phyloP scores from a whole-genome alignment of 2,329 filamentous ascomycete species.

The Aspergillus candidus region DNA sequence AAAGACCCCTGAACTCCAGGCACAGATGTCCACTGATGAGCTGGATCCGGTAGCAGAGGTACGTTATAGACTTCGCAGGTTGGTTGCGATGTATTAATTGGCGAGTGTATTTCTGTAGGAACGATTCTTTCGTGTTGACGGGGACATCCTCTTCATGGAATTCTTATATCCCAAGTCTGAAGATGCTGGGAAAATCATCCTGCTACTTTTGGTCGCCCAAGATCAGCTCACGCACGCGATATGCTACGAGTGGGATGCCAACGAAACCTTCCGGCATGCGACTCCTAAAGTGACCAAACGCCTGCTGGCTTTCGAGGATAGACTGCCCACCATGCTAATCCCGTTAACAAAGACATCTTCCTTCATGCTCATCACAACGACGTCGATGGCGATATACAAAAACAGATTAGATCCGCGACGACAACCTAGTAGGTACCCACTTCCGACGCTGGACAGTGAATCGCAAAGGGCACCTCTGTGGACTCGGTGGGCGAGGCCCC shows the following conservation, averaged over 20 bases:
- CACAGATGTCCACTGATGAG: constrained; percentile 44
- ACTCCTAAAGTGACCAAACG: constrained; percentile 25
- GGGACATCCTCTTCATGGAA: constrained; percentile 76
- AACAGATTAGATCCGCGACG: constrained; percentile 31
- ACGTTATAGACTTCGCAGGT: constrained; percentile 19
- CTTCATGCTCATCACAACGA: constrained; percentile 62
- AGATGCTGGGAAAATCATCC: constrained; percentile 65
- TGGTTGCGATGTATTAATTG: constrained; percentile 6
- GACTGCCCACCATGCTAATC: constrained; percentile 63
- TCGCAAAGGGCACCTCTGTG: constrained; percentile 53
- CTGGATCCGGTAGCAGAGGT: constrained; percentile 57
- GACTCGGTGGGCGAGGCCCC: constrained; percentile 78
- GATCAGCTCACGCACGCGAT: constrained; percentile 43
- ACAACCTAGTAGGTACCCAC: constrained; percentile 24
- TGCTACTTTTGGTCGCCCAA: constrained; percentile 57
- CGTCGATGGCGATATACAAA: constrained; percentile 47
- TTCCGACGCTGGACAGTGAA: constrained; percentile 22
- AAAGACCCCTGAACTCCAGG: constrained; percentile 47
- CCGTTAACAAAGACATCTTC: constrained; percentile 65
- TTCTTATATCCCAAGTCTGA: constrained; percentile 68
- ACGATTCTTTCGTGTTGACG: constrained; percentile 52
- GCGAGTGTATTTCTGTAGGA: constrained; percentile 28
- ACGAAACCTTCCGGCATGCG: constrained; percentile 19
- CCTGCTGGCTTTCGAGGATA: constrained; percentile 32
- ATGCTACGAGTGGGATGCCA: constrained; percentile 51